Evolutionary conservation across 2,329 filamentous ascomycete species (phyloP).

Genomic region (Neopestalotiopsis sp.): DNA sequence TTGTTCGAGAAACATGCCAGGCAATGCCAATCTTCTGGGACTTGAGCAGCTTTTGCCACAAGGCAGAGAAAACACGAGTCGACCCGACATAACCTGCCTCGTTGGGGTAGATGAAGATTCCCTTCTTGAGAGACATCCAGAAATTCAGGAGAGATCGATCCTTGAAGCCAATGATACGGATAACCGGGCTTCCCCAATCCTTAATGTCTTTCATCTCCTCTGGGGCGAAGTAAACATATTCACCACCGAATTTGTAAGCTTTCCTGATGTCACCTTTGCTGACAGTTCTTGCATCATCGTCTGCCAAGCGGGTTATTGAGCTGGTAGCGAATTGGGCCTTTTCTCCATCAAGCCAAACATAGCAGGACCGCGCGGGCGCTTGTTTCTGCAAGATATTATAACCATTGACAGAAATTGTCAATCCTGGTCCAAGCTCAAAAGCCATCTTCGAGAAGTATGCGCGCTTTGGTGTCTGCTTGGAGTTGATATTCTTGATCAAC

Average conservation of each 20-base stretch:
- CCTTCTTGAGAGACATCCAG: slow-evolving; percentile 87
- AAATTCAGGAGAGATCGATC: slow-evolving; percentile 73
- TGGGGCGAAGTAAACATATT: slow-evolving; percentile 82
- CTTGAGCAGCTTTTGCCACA: slow-evolving; percentile 85
- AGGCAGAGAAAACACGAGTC: slow-evolving; percentile 87
- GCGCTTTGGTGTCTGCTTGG: slow-evolving; percentile 84
- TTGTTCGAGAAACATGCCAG: slow-evolving; percentile 86
- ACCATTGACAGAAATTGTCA: slow-evolving; percentile 90
- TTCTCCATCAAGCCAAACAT: slow-evolving; percentile 88
- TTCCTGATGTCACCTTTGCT: slow-evolving; percentile 85
- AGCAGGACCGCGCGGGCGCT: slow-evolving; percentile 80
- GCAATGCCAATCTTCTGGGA: slow-evolving; percentile 83
- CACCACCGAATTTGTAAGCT: slow-evolving; percentile 94
- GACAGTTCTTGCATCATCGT: slow-evolving; percentile 77
- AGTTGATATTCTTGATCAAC: slow-evolving; percentile 86
- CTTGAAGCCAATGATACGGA: slow-evolving; percentile 95
- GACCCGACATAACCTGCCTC: slow-evolving; percentile 91
- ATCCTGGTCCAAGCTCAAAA: slow-evolving; percentile 82
- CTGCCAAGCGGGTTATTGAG: slow-evolving; percentile 76
- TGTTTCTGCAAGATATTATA: slow-evolving; percentile 90
- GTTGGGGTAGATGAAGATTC: slow-evolving; percentile 91
- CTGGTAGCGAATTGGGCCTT: slow-evolving; percentile 79
- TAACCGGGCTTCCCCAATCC: slow-evolving; percentile 80
- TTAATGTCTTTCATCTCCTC: slow-evolving; percentile 83
- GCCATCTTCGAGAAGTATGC: slow-evolving; percentile 87